phyloP scores from a whole-genome alignment of 768 basidiomycete genomes.

The Collybia nuda region DNA sequence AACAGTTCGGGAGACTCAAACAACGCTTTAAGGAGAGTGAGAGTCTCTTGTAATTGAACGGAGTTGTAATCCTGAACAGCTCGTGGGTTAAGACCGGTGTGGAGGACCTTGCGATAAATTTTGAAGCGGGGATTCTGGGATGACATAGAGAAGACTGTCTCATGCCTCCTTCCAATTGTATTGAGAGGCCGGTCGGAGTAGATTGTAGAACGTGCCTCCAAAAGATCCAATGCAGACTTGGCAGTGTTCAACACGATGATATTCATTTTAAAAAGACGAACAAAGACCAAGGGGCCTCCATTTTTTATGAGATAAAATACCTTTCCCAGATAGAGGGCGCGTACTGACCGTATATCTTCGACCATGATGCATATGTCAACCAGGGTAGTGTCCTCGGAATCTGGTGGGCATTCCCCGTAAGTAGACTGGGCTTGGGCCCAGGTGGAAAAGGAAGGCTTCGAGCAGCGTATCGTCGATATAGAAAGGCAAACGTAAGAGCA shows the following conservation, averaged over 20 bases:
- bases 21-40: background rate
- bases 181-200: constrained; percentile 2
- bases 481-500: background rate
- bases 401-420: constrained; percentile 41
- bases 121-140: background rate
- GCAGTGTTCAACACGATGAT: constrained; percentile 1
- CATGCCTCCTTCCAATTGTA: constrained; percentile 1
- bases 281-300: constrained; percentile 1
- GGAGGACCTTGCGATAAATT: background rate
- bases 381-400: constrained; percentile 35
- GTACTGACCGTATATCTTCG: constrained; percentile 29
- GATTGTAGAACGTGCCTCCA: constrained; percentile 1
- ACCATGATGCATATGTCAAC: constrained; percentile 36
- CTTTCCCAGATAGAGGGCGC: background rate
- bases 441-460: constrained; percentile 25
- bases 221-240: background rate
- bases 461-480: background rate
- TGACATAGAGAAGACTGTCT: background rate
- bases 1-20: constrained; percentile 1
- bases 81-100: background rate
- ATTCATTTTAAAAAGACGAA: background rate
- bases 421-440: constrained; percentile 34
- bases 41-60: background rate
- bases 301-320: background rate
- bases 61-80: background rate